Evolutionary conservation across 495 filamentous ascomycete species (phyloP), one percentile per base, ranked within the genome.

Genomic region (Hyaloscypha hepaticicola): DNA sequence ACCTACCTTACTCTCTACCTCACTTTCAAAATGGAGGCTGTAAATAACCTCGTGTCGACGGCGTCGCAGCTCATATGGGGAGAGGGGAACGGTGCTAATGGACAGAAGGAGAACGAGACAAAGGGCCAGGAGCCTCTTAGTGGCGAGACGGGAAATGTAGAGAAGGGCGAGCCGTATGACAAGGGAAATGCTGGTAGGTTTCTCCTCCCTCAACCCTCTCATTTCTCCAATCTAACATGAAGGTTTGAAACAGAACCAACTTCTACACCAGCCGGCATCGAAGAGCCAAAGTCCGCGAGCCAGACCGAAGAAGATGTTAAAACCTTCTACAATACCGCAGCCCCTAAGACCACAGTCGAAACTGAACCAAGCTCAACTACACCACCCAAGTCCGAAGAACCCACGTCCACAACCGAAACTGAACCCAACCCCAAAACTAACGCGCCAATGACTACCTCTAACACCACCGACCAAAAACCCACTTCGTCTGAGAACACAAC

Each of bases 151-250:
- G 84, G 84, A 22, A 77, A 85, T 60, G 79, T 79, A 16, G 72
- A 74, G n/a, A 78, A 78, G 52, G 83, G 82, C n/a, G 80, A 85
- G 72, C 84, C 83, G 0, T 87, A 81, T 63, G 84, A 87, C 64
- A 79, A 79, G 25, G 84, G 84, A 58, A 87, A 86, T 70, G 72
- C 26, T n/a, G 67, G 66, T 70, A 9, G 12, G 11, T 53, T 6
- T 34, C 45, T 12, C 22, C 28, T 57, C n/a, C 25, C 25, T 53
- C 50, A 9, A 7, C 25, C 50, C 25, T 53, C 50, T 50, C 19
- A 5, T 50, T 16, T 50, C 19, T 50, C 22, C 48, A 34, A 34
- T 5, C 31, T 34, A 34, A 34, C 31, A 34, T 5, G 31, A 34
- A 12, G 12, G 5, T 34, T n/a, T n/a, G n/a, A n/a, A 6, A 25